phyloP scores from a whole-genome alignment of 179 eudicot genomes.

The Nepenthes alata region DNA sequence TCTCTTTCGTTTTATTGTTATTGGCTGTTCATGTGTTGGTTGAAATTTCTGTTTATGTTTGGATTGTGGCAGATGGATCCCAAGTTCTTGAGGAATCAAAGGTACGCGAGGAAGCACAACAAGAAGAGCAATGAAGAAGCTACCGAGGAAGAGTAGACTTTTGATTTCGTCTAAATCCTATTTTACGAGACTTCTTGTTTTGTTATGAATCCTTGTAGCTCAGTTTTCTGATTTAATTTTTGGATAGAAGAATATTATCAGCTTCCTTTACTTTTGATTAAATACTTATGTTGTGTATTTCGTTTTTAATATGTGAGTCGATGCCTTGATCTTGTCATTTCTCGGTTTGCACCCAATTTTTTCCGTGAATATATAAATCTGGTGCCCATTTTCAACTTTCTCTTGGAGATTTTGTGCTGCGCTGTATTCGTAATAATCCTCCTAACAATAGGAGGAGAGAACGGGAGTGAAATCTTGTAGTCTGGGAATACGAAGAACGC shows the following conservation, averaged over 20 bases:
- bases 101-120: constrained; percentile 98
- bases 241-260: no score
- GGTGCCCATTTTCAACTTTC: no score
- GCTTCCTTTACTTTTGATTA: no score
- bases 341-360: neutral
- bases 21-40: neutral
- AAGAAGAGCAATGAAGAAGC: constrained; percentile 46
- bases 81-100: constrained; percentile 93
- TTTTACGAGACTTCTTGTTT: no score
- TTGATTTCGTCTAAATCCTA: no score
- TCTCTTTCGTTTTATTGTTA: neutral
- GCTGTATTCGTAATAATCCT: no score
- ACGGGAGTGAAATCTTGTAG: no score
- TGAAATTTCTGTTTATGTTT: neutral
- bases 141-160: constrained; percentile 33
- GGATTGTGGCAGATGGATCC: constrained; percentile 64
- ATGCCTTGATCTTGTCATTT: neutral
- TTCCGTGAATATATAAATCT: neutral
- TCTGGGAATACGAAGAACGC: no score
- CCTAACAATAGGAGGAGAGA: neutral
- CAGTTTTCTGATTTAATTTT: no score
- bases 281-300: neutral
- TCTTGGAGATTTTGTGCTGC: no score
- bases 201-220: no score
- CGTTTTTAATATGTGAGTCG: neutral